These are phyloP conservation scores for Chytriomyces sp. DNA, from an alignment of 192 early-diverging fungal species.

Conservation along the genomic window DNA sequence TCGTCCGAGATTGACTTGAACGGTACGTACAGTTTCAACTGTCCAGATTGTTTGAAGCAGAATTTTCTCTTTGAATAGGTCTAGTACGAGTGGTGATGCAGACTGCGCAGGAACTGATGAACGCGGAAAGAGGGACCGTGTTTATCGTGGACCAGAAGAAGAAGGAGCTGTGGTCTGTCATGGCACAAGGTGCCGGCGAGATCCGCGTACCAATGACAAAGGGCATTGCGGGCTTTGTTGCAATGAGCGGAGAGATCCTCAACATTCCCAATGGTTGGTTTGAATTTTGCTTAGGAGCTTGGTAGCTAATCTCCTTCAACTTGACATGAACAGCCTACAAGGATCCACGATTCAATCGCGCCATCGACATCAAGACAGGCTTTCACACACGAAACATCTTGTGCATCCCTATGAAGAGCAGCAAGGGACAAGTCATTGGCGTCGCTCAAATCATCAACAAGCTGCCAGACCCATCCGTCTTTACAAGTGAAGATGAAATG, in stretches of 20 bases:
- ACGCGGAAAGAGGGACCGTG: constrained; percentile 54
- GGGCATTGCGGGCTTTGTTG: constrained; percentile 60
- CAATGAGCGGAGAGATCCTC: constrained; percentile 48
- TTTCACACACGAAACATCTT: constrained; percentile 60
- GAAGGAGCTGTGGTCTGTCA: constrained; percentile 56
- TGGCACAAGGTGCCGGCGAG: constrained; percentile 59
- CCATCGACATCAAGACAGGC: constrained; percentile 56
- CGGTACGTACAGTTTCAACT: constrained; percentile 23
- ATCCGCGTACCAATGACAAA: constrained; percentile 57
- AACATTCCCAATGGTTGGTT: constrained; percentile 55
- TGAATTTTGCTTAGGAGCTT: background rate
- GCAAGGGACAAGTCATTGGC: constrained; percentile 49
- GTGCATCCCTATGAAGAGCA: constrained; percentile 55
- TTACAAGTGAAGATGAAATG: constrained; percentile 53
- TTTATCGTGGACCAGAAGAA: constrained; percentile 57
- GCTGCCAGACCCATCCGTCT: constrained; percentile 42
- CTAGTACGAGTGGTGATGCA: constrained; percentile 55
- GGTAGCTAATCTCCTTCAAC: no score
- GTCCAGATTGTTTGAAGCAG: background rate
- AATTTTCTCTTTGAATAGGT: constrained; percentile 28
- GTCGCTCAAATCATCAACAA: constrained; percentile 62
- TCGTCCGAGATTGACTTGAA: constrained; percentile 52
- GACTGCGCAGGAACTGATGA: constrained; percentile 55
- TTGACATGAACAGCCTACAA: no score
- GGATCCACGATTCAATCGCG: constrained; percentile 58